Percentiles rank a stretch among this genome's conserved stretches.
phyloP scores from a whole-genome alignment of 768 basidiomycete genomes.

The Trametes cinnabarina region DNA sequence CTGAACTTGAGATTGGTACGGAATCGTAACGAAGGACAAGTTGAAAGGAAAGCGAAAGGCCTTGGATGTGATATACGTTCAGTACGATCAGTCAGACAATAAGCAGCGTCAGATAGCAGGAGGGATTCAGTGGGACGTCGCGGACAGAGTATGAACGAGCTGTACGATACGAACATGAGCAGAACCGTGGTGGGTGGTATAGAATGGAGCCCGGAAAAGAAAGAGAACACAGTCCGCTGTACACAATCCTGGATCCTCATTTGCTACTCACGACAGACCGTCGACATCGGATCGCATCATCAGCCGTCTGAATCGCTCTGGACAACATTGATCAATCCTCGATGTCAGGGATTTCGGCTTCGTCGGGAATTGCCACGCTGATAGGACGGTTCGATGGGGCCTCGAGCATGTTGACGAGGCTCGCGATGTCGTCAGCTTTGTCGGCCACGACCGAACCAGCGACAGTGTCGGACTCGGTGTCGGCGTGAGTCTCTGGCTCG shows the following conservation, averaged over 20 bases:
- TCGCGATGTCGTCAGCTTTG: conserved; percentile 48
- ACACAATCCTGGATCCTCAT: conserved; percentile 6
- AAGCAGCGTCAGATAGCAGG: conserved; percentile 7
- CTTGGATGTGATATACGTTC: neutral
- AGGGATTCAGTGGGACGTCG: neutral
- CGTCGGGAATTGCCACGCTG: conserved; percentile 22
- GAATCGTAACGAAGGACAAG: neutral
- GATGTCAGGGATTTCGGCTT: conserved; percentile 24
- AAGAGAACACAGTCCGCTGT: neutral
- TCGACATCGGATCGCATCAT: neutral
- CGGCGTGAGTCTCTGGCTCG: conserved; percentile 14
- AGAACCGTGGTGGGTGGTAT: conserved; percentile 3
- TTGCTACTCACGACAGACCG: neutral
- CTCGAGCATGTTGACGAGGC: conserved; percentile 68
- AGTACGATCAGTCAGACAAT: conserved; percentile 7
- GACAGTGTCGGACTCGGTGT: conserved; percentile 22
- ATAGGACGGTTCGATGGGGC: conserved; percentile 12
- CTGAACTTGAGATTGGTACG: neutral
- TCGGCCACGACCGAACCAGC: conserved; percentile 19
- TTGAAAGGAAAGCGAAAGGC: conserved; percentile 7
- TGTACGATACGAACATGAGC: conserved; percentile 13
- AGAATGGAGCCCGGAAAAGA: conserved; percentile 5
- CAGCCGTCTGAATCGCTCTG: neutral
- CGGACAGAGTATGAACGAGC: conserved; percentile 5
- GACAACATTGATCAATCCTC: conserved; percentile 2